Evolutionary conservation across 1,284 basidiomycete species (phyloP), one percentile per base, ranked within the genome.

Genomic region (Austroboletus niveus): DNA sequence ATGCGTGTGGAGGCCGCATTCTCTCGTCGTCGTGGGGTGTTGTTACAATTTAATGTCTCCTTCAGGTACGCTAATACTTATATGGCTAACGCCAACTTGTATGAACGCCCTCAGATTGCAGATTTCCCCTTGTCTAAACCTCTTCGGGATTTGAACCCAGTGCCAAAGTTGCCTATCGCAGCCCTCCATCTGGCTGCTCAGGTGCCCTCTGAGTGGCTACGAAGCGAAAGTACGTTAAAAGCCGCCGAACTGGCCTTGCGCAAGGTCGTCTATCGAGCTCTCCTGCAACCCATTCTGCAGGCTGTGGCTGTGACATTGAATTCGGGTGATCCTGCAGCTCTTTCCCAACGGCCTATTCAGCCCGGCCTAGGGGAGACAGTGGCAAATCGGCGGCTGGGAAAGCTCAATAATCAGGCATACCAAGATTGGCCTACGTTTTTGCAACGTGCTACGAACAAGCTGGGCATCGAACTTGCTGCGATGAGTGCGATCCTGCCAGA

Each of bases 191-290:
- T 89, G 35, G 85, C 86, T 3, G 71, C 78, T 15, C 76, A 73
- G 61, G 68, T 68, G 24, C 78, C 69, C 10, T 69, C 58, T 48
- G 74, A 65, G 58, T 81, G 64, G 79, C 68, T 62, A 40, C 71
- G 57, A 27, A 60, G 60, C 11, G 53, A 63, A 11, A 57, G 57
- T 7, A 48, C 70, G 6, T 46, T 52, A 14, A 44, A 48, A 14
- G 57, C 55, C 6, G 66, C 75, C 7, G 61, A 66, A 31, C 69
- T 86, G 1, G 75, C 84, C 1, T 67, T 84, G 39, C 74, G 78
- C 24, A 88, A 88, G 61, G 76, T 87, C 32, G 77, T 80, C 9
- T 89, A 83, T 77, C 73, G 86, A 15, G 84, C 85, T 1, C 68
- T 87, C 27, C 60, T 82, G 20, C 65, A 67, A 9, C 64, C 68